A percentile compares a stretch with the other conserved stretches of the same genome.
Evolutionary conservation across 805 yeast species (phyloP).

Genomic region (Candida tallmaniae): DNA sequence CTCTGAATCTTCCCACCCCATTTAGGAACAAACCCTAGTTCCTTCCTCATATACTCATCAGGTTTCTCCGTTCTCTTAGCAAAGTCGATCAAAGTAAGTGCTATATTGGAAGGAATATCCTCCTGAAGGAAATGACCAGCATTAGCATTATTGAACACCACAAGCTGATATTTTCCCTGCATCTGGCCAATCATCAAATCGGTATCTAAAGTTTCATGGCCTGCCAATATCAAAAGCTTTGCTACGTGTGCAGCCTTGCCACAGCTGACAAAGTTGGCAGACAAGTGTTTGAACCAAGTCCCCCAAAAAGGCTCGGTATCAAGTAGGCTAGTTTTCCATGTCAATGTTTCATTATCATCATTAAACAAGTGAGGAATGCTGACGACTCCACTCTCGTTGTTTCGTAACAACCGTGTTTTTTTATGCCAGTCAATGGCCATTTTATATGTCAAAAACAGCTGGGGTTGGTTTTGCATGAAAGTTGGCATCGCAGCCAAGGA

Average conservation of each 20-base stretch:
- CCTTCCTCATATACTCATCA: slow-evolving; percentile 24
- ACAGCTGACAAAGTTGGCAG: slow-evolving; percentile 42
- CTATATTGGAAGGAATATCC: slow-evolving; percentile 71
- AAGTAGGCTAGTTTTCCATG: slow-evolving; percentile 64
- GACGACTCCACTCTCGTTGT: slow-evolving; percentile 57
- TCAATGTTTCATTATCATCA: slow-evolving; percentile 16
- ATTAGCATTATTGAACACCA: slow-evolving; percentile 52
- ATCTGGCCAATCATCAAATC: slow-evolving; percentile 89
- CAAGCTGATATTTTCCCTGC: slow-evolving; percentile 94
- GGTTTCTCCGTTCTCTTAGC: slow-evolving; percentile 42
- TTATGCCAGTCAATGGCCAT: slow-evolving; percentile 80
- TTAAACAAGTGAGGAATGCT: slow-evolving; percentile 72
- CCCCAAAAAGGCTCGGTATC: slow-evolving; percentile 70
- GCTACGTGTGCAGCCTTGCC: slow-evolving; percentile 36
- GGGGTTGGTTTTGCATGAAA: slow-evolving; percentile 67
- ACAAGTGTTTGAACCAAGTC: slow-evolving; percentile 75
- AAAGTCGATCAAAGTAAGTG: slow-evolving; percentile 49
- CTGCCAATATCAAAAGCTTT: slow-evolving; percentile 76
- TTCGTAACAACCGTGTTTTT: slow-evolving; percentile 47
- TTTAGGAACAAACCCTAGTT: slow-evolving; percentile 28
- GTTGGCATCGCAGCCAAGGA: slow-evolving; percentile 63
- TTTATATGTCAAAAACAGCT: slow-evolving; percentile 43
- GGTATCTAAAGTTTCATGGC: slow-evolving; percentile 84
- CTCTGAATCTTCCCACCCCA: slow-evolving; percentile 35
- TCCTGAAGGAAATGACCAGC: slow-evolving; percentile 96